These are phyloP conservation scores for Saxophila tyrrhenica DNA, from an alignment of 495 filamentous ascomycete genomes.

Conservation along the genomic window DNA sequence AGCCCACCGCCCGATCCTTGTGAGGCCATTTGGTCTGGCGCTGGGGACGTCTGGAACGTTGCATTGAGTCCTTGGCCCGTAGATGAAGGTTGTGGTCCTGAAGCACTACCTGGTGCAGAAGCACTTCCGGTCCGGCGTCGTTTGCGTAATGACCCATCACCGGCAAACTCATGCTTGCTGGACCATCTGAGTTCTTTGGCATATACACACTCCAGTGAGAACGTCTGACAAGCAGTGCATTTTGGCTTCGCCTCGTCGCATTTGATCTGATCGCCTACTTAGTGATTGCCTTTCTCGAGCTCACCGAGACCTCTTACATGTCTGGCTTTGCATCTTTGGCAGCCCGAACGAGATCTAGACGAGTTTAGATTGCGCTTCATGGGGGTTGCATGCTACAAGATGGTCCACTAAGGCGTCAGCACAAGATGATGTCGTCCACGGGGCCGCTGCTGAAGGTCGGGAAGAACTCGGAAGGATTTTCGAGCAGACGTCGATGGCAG, in stretches of 20 bases:
- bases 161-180: neutral
- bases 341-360: neutral
- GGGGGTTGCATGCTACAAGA: too few relatives aligned
- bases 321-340: slow-evolving; percentile 1
- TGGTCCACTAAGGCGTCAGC: too few relatives aligned
- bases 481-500: too few relatives aligned
- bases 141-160: neutral
- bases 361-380: slow-evolving; percentile 1
- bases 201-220: neutral
- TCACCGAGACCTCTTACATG: neutral
- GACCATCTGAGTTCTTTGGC: neutral
- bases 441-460: too few relatives aligned
- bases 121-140: neutral
- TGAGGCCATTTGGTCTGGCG: too few relatives aligned
- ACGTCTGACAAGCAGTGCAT: neutral
- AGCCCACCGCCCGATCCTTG: too few relatives aligned
- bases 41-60: neutral
- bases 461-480: too few relatives aligned
- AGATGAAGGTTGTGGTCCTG: too few relatives aligned
- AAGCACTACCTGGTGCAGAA: too few relatives aligned
- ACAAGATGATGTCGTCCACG: too few relatives aligned
- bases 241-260: slow-evolving; percentile 2
- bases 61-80: neutral
- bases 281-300: neutral
- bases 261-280: neutral